phyloP scores from a whole-genome alignment of 2,329 filamentous ascomycete species.

The Paracoccidioides lutzii region DNA sequence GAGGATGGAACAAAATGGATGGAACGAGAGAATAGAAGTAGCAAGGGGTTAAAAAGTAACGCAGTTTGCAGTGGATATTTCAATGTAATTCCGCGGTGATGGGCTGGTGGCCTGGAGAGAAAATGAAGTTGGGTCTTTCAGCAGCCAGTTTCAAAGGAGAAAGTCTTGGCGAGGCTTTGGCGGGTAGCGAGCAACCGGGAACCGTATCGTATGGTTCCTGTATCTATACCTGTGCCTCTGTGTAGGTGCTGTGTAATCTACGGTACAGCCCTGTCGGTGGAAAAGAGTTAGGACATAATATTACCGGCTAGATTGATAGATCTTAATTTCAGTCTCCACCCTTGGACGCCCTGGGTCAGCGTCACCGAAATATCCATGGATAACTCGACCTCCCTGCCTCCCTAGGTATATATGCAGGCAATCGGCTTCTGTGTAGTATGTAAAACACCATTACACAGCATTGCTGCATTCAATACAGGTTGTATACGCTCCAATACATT shows the following conservation, averaged over 20 bases:
- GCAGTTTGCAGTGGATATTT: neutral
- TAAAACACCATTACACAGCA: too few species aligned
- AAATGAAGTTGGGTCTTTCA: neutral
- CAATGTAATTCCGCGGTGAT: neutral
- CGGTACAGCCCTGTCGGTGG: neutral
- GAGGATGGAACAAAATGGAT: neutral
- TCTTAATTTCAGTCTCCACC: too few species aligned
- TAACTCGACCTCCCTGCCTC: too few species aligned
- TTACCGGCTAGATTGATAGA: too few species aligned
- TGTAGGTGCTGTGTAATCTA: neutral
- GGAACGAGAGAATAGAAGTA: neutral
- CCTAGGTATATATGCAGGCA: too few species aligned
- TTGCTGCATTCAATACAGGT: too few species aligned
- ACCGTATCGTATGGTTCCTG: neutral
- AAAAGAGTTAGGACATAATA: neutral
- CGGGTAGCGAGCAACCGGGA: neutral
- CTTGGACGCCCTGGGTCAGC: too few species aligned
- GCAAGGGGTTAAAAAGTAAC: neutral
- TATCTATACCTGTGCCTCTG: too few species aligned
- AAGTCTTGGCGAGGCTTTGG: neutral
- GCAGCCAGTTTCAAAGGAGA: conserved; percentile 1
- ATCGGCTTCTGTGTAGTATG: too few species aligned
- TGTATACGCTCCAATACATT: too few species aligned
- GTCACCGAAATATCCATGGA: too few species aligned
- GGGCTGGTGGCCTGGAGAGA: neutral